Evolutionary conservation across 2,329 filamentous ascomycete genomes (phyloP).

Genomic region (Xylariaceae sp.): DNA sequence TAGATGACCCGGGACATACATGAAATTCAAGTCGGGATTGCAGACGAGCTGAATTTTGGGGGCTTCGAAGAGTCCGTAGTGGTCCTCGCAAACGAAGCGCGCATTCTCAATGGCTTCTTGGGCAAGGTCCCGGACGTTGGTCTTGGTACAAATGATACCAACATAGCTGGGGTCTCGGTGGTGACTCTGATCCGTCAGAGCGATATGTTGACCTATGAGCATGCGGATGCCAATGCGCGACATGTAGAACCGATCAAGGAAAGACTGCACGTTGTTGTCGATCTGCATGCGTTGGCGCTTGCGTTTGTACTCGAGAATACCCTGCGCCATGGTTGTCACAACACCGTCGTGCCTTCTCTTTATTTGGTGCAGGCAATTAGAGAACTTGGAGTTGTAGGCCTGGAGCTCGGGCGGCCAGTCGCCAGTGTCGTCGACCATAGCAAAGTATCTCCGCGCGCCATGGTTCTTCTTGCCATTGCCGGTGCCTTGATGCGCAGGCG

Average conservation of each 20-base stretch:
- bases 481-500: conserved; percentile 42
- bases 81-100: conserved; percentile 97
- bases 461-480: conserved; percentile 46
- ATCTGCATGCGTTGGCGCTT: conserved; percentile 97
- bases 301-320: conserved; percentile 96
- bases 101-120: conserved; percentile 98
- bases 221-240: conserved; percentile 98
- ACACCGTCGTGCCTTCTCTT: conserved; percentile 95
- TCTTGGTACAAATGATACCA: conserved; percentile 98
- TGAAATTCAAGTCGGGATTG: conserved; percentile 90
- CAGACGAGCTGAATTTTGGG: conserved; percentile 96
- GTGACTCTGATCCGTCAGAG: conserved; percentile 86
- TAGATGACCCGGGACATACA: conserved; percentile 98
- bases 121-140: conserved; percentile 89
- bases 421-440: conserved; percentile 77
- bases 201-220: conserved; percentile 98
- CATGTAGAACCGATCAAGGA: conserved; percentile 99
- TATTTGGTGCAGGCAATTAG: conserved; percentile 84
- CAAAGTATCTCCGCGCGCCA: conserved; percentile 73
- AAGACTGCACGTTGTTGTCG: conserved; percentile 93
- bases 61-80: conserved; percentile 95
- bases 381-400: conserved; percentile 89
- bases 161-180: conserved; percentile 90
- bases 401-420: conserved; percentile 93
- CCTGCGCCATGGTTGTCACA: conserved; percentile 95